These are phyloP conservation scores for Debaryomyces tyrocola DNA, from an alignment of 805 yeast genomes.

Conservation along the genomic window DNA sequence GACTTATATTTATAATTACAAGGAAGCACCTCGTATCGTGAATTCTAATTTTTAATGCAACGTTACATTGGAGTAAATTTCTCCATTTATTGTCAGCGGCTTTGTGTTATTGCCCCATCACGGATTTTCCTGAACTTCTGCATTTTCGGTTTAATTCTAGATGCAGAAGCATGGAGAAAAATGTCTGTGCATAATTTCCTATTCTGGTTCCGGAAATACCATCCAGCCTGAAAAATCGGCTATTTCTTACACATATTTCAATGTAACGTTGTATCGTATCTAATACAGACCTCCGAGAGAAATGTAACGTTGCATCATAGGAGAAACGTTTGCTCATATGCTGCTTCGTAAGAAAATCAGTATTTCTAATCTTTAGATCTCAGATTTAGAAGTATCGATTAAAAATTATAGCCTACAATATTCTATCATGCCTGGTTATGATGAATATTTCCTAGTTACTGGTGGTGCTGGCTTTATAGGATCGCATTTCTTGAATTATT, in stretches of 20 bases:
- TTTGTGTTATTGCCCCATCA: background rate
- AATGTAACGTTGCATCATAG: constrained; percentile 9
- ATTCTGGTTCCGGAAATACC: no score
- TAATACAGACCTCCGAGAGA: background rate
- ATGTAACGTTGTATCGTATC: constrained; percentile 7
- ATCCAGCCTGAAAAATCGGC: no score
- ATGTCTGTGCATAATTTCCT: background rate
- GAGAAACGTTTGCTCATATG: no score
- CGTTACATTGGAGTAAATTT: background rate
- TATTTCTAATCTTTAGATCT: no score
- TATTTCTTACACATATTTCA: background rate
- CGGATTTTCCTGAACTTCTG: background rate
- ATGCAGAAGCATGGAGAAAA: background rate
- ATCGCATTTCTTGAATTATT: constrained; percentile 42
- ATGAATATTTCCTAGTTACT: constrained; percentile 39
- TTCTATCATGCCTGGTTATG: background rate
- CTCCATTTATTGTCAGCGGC: no score
- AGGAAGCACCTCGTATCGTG: background rate
- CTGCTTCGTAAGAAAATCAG: no score
- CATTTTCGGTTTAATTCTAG: background rate
- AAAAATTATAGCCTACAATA: no score
- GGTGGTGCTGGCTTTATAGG: constrained; percentile 64
- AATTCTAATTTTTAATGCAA: background rate
- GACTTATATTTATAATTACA: background rate
- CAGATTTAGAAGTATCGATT: background rate